Percentiles rank a stretch among this genome's conserved stretches.
Conservation (phyloP, 352 stramenopile species). For the Phytophthora citrophthora region DNA sequence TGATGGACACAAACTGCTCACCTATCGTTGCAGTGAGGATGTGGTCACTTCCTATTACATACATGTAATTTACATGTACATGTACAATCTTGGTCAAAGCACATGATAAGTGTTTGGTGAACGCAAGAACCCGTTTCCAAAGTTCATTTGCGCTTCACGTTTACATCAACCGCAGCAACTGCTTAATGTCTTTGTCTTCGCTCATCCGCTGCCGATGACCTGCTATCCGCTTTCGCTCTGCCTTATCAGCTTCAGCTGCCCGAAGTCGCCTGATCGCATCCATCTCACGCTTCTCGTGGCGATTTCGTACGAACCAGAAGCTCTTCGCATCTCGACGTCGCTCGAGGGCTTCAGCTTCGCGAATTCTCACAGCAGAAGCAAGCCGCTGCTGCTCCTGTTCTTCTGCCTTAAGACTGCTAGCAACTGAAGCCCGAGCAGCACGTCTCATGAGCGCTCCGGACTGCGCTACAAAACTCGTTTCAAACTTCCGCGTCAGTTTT, state of each 20-base stretch:
- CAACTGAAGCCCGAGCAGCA: slow-evolving; percentile 54
- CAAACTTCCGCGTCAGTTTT: slow-evolving; percentile 61
- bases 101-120: too few species aligned
- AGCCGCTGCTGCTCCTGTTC: slow-evolving; percentile 44
- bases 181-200: slow-evolving; percentile 78
- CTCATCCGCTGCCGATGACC: slow-evolving; percentile 47
- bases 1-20: background rate
- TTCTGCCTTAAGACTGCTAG: slow-evolving; percentile 34
- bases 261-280: slow-evolving; percentile 31
- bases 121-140: too few species aligned
- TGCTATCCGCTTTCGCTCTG: slow-evolving; percentile 26
- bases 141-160: too few species aligned
- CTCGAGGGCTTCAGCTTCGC: slow-evolving; percentile 44
- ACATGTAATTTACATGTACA: too few species aligned
- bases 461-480: slow-evolving; percentile 60
- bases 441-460: slow-evolving; percentile 71
- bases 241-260: slow-evolving; percentile 31
- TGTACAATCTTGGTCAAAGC: too few species aligned
- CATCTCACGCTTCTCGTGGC: slow-evolving; percentile 44
- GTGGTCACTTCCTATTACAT: too few species aligned
- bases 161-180: slow-evolving; percentile 65
- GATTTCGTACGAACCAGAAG: slow-evolving; percentile 72
- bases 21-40: background rate
- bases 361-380: slow-evolving; percentile 27
- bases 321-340: slow-evolving; percentile 69